Evolutionary conservation across 495 filamentous ascomycete genomes (phyloP).

Genomic region (Tuber aestivum): DNA sequence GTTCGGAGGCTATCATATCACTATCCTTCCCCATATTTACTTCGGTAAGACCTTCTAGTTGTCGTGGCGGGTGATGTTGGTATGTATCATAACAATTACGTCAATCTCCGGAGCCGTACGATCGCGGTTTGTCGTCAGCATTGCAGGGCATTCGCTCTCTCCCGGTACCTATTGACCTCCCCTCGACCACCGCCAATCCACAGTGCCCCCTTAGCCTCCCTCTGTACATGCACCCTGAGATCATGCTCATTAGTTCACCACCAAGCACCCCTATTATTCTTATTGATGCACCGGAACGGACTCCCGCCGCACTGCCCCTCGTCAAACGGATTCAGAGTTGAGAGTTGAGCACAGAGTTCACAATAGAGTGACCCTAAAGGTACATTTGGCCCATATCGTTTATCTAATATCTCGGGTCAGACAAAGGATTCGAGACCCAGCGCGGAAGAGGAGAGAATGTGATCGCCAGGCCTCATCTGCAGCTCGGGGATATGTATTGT

Average conservation of each 20-base stretch:
- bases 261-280: background rate
- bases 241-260: background rate
- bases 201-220: background rate
- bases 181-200: background rate
- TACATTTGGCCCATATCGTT: background rate
- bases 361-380: background rate
- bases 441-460: background rate
- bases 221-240: background rate
- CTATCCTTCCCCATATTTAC: background rate
- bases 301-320: too few relatives aligned
- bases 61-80: background rate
- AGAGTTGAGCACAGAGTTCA: background rate
- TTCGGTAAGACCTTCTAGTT: background rate
- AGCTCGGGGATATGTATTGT: too few relatives aligned
- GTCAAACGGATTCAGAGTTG: background rate
- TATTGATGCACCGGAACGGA: background rate
- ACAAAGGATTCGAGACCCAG: background rate
- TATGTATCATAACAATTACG: background rate
- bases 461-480: background rate
- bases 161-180: background rate
- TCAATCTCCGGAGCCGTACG: background rate
- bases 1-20: background rate
- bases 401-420: background rate
- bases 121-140: background rate
- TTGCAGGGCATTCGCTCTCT: background rate